Evolutionary conservation across 2,329 filamentous ascomycete genomes (phyloP).

Genomic region (Cryphonectria naterciae): DNA sequence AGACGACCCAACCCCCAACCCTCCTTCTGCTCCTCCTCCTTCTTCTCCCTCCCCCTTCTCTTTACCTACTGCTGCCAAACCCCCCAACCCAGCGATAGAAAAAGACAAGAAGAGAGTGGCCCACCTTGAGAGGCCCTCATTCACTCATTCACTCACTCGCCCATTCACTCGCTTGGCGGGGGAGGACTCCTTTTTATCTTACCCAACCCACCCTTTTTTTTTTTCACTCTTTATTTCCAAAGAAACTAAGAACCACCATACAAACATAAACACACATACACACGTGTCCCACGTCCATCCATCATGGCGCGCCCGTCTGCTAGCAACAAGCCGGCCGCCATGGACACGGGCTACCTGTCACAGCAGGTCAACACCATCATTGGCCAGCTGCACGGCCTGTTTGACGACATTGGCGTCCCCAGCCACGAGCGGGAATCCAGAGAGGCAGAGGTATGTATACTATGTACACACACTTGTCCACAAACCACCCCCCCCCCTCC

Average conservation of each 20-base stretch:
- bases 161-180: conserved; percentile 6
- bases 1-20: not conserved
- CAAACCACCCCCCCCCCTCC: no score
- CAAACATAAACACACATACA: not conserved
- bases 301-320: conserved; percentile 14
- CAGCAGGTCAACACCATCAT: conserved; percentile 96
- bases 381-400: conserved; percentile 88
- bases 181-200: not conserved
- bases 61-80: not conserved
- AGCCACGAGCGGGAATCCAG: conserved; percentile 87
- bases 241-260: not conserved
- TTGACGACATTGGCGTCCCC: conserved; percentile 97
- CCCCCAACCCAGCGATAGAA: not conserved
- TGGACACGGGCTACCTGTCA: conserved; percentile 91
- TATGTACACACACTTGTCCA: not conserved
- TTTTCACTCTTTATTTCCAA: not conserved
- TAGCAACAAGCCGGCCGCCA: conserved; percentile 41
- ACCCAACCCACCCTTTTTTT: conserved; percentile 13
- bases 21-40: not conserved
- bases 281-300: conserved; percentile 7
- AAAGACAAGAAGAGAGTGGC: not conserved
- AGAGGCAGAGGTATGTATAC: conserved; percentile 76
- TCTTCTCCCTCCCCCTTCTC: no score
- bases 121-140: conserved; percentile 1
- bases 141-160: not conserved